phyloP scores from a whole-genome alignment of 768 basidiomycete genomes.

The Russula compacta region DNA sequence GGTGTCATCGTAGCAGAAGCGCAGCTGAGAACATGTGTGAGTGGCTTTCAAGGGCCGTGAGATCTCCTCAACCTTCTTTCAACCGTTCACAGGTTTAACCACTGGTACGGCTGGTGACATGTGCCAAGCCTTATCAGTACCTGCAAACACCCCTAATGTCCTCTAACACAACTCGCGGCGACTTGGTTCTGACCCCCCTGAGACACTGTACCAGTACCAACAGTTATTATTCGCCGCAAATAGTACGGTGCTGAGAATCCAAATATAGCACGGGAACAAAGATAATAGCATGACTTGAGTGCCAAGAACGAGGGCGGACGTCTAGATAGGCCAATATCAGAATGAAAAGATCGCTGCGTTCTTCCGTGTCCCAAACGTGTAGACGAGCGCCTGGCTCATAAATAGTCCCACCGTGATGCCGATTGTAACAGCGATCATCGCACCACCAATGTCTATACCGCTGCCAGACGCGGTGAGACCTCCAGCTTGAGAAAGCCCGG shows the following conservation, averaged over 20 bases:
- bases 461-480: conserved; percentile 76
- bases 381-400: conserved; percentile 77
- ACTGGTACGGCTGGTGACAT: too few species aligned
- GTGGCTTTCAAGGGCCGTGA: too few species aligned
- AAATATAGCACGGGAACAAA: not conserved
- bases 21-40: too few species aligned
- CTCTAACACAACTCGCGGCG: too few species aligned
- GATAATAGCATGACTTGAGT: not conserved
- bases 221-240: not conserved
- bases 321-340: conserved; percentile 23
- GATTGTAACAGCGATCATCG: conserved; percentile 83
- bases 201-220: not conserved
- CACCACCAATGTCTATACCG: conserved; percentile 74
- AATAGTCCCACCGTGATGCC: conserved; percentile 84
- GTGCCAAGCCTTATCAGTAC: too few species aligned
- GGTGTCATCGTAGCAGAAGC: too few species aligned
- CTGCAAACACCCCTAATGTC: too few species aligned
- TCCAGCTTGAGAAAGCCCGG: conserved; percentile 75
- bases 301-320: not conserved
- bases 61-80: too few species aligned
- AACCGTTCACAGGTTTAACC: too few species aligned
- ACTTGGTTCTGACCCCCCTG: too few species aligned
- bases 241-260: not conserved
- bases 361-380: conserved; percentile 72
- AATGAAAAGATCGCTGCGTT: conserved; percentile 75